Conservation (phyloP, 2,329 filamentous ascomycete species). For the Fusarium xylarioides region DNA sequence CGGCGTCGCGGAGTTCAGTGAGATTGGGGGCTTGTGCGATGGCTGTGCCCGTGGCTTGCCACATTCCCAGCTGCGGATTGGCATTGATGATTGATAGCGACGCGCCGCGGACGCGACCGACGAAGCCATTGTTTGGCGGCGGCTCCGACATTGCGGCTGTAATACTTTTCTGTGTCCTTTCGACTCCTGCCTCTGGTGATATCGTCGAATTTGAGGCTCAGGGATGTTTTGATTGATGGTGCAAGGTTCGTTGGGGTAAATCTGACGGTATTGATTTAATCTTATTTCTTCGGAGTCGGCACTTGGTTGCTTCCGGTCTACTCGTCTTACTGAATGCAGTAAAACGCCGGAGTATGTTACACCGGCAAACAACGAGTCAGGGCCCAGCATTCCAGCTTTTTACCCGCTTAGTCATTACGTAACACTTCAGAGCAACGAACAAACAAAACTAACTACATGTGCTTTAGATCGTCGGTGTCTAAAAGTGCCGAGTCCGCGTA, state of each 20-base stretch:
- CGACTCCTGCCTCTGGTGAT: background rate
- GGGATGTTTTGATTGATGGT: background rate
- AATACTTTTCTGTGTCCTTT: background rate
- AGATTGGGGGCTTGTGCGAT: background rate
- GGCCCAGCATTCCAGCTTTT: background rate
- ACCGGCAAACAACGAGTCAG: background rate
- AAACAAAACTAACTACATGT: background rate
- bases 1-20: background rate
- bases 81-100: background rate
- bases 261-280: background rate
- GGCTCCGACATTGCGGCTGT: background rate
- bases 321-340: background rate
- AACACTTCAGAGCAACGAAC: background rate
- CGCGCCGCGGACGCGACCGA: background rate
- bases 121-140: background rate
- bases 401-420: background rate
- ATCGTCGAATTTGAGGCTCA: background rate
- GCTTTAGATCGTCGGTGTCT: background rate
- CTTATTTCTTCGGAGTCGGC: background rate
- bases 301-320: background rate
- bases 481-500: background rate
- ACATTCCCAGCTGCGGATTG: conserved; percentile 1
- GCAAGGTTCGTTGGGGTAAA: background rate
- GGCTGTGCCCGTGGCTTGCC: background rate
- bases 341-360: background rate